Evolutionary conservation across 75 land plant species (phyloP), one percentile per base, ranked within the genome.

Genomic region (Chamaecyparis obtusa): DNA sequence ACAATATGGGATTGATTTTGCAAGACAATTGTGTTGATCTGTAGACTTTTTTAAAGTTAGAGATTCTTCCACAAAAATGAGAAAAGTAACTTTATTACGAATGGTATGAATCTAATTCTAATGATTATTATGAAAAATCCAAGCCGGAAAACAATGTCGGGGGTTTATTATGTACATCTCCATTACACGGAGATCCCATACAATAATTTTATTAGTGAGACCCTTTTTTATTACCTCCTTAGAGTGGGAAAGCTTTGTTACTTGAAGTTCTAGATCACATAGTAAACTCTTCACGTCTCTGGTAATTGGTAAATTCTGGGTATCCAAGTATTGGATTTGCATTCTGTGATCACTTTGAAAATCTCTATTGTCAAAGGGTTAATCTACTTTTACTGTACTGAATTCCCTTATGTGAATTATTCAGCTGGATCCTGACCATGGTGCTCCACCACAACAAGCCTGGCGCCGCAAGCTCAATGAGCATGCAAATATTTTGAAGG

Each of bases 391-490:
- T 44, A 71, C 49, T 33, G 84, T 33, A 80, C n/a, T 51, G 19
- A 80, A 64, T 1, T 6, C 1, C 36, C 67, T 84, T 36, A 3
- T 87, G 17, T 87, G 84, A 77, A 64, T 77, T 36, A 69, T 85
- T 60, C 87, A 98, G 99, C 86, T 98, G 90, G 99, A 98, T 77
- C 87, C 78, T 91, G 97, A 96, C 87, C 95, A 94, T 88, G 99
- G 96, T 83, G 91, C 97, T 49, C 99, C 99, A 75, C 99, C 99
- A 21, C 75, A 92, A 86, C 95, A 94, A 49, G 99, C 99, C 30
- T 98, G 99, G 99, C 92, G 99, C 87, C 90, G 99, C 89, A 92
- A 90, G 88, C 91, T 97, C n/a, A 94, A 98, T 85, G 88, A 92
- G 88, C 99, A 96, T 90, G 99, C 99, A 36, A 95, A 94, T 88